Evolutionary conservation across 805 yeast genomes (phyloP).

Genomic region (Wickerhamomyces ciferrii): DNA sequence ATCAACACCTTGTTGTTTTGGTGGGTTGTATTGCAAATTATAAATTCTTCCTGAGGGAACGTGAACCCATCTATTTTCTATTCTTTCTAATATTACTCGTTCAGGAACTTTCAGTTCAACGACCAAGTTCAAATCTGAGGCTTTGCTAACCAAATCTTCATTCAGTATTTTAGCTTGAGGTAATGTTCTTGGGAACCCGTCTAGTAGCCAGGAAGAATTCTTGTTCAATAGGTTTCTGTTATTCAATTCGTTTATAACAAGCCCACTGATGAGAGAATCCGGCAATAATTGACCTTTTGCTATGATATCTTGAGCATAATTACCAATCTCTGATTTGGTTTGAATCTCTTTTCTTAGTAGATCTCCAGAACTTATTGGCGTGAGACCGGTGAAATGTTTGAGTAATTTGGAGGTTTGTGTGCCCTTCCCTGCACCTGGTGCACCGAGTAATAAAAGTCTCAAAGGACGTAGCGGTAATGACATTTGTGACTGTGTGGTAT

Average conservation of each 20-base stretch:
- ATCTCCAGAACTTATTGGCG: constrained; percentile 80
- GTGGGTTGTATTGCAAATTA: constrained; percentile 84
- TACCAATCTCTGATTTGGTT: constrained; percentile 47
- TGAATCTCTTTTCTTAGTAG: constrained; percentile 65
- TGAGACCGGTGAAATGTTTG: constrained; percentile 44
- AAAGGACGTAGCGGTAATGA: constrained; percentile 33
- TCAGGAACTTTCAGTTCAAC: constrained; percentile 87
- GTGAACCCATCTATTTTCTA: constrained; percentile 84
- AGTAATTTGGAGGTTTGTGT: constrained; percentile 72
- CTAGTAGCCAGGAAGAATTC: constrained; percentile 64
- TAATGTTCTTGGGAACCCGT: constrained; percentile 86
- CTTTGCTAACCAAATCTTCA: constrained; percentile 28
- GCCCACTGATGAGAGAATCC: constrained; percentile 56
- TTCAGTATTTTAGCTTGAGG: constrained; percentile 65
- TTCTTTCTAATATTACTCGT: constrained; percentile 72
- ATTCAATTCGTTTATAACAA: constrained; percentile 48
- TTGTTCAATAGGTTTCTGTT: constrained; percentile 36
- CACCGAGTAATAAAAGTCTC: constrained; percentile 75
- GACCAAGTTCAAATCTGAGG: constrained; percentile 60
- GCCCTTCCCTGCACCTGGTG: constrained; percentile 96
- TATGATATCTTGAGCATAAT: constrained; percentile 51
- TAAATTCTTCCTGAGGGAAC: constrained; percentile 81
- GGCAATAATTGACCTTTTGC: constrained; percentile 67
- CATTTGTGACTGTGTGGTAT: neutral
- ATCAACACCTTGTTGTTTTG: constrained; percentile 73